A percentile compares a stretch with the other conserved stretches of the same genome.
Conservation (phyloP, 176 grass and related monocot genomes). For the Oryza punctata region DNA sequence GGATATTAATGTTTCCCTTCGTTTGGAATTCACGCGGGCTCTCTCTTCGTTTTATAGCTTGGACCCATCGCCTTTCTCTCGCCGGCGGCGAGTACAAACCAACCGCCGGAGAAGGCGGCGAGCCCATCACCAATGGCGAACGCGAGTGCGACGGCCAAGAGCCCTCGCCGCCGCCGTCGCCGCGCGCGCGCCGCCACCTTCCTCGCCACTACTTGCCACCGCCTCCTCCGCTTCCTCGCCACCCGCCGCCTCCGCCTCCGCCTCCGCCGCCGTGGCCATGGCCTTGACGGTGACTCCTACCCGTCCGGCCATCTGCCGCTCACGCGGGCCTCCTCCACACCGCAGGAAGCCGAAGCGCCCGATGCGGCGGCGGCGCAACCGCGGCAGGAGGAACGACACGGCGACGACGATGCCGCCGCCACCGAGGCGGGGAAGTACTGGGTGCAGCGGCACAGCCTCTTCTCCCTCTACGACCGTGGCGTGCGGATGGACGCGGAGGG, state of each 20-base stretch:
- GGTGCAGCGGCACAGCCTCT: slow-evolving; percentile 56
- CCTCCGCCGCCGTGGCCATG: not conserved
- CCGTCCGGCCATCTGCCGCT: not conserved
- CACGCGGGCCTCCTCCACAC: no score
- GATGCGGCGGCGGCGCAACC: not conserved
- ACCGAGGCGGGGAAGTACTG: slow-evolving; percentile 60
- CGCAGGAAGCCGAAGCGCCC: not conserved
- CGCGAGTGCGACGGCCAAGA: not conserved
- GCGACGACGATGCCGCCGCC: not conserved
- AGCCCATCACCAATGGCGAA: not conserved
- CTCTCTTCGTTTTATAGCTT: not conserved
- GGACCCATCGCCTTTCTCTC: not conserved
- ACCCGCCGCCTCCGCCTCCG: not conserved
- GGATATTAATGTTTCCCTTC: not conserved
- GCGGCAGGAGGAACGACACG: not conserved
- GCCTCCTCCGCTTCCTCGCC: slow-evolving; percentile 35
- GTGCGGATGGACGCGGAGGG: slow-evolving; percentile 74
- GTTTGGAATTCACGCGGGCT: not conserved
- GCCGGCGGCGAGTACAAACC: not conserved
- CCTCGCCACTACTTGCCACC: not conserved
- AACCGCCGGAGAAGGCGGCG: no score
- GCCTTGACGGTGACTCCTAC: not conserved
- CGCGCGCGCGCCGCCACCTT: not conserved
- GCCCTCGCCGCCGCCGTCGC: not conserved
- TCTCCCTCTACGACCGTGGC: slow-evolving; percentile 68